phyloP scores from a whole-genome alignment of 2,329 filamentous ascomycete genomes.

The Beauveria medogensis region DNA sequence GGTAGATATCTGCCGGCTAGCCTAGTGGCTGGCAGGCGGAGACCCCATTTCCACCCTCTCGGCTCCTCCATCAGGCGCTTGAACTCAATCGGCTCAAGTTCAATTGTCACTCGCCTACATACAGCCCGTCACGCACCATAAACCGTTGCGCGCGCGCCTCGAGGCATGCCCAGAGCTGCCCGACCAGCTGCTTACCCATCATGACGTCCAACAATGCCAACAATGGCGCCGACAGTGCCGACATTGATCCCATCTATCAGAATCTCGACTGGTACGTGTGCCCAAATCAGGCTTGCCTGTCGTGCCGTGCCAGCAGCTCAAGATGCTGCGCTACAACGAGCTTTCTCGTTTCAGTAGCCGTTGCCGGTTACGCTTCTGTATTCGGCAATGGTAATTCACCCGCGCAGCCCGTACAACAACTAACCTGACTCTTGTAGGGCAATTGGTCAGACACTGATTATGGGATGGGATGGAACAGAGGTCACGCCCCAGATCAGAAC shows the following conservation, averaged over 20 bases:
- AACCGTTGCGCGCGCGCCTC: neutral
- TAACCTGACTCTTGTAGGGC: constrained; percentile 35
- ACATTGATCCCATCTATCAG: constrained; percentile 60
- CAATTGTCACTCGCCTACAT: neutral
- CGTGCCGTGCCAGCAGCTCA: neutral
- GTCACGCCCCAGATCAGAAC: constrained; percentile 75
- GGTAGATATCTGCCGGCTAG: neutral
- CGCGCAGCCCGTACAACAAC: neutral
- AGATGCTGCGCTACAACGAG: neutral
- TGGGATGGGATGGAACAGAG: constrained; percentile 80
- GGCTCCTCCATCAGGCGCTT: neutral
- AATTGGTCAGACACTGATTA: constrained; percentile 70
- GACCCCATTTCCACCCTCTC: neutral
- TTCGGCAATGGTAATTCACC: neutral
- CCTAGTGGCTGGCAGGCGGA: constrained; percentile 1
- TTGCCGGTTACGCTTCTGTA: neutral
- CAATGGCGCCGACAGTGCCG: constrained; percentile 20
- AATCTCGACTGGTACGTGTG: constrained; percentile 63
- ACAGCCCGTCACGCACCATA: neutral
- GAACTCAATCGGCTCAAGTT: constrained; percentile 5
- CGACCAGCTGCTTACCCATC: constrained; percentile 3
- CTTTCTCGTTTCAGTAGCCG: neutral
- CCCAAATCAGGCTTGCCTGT: constrained; percentile 2
- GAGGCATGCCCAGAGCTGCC: constrained; percentile 2
- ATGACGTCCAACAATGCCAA: constrained; percentile 27